phyloP scores from a whole-genome alignment of 306 rosid species.

The Sechiopsis laciniata region DNA sequence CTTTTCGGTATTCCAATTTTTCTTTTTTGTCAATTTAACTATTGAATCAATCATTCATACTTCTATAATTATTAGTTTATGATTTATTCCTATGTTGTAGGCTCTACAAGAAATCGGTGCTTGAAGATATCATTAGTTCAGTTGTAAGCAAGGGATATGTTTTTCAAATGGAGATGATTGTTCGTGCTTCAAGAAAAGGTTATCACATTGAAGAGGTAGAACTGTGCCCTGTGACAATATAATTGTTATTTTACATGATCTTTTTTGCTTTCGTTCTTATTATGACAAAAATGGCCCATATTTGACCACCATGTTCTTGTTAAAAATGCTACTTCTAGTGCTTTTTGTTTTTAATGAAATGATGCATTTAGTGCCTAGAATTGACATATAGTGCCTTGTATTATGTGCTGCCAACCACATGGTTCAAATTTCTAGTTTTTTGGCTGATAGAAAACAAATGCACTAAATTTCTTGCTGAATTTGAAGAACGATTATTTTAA shows the following conservation, averaged over 20 bases:
- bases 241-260: not conserved
- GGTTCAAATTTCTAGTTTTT: not conserved
- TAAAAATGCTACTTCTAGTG: not conserved
- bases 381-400: not conserved
- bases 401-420: not conserved
- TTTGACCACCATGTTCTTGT: not conserved
- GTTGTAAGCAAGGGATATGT: conserved; percentile 94
- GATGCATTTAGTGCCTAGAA: not conserved
- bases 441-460: not conserved
- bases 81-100: conserved; percentile 34
- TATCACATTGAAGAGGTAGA: conserved; percentile 86
- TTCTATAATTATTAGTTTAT: conserved; percentile 27
- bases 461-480: not conserved
- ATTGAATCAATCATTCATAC: conserved; percentile 21
- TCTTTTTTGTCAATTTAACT: conserved; percentile 20
- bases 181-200: conserved; percentile 87
- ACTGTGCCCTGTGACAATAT: conserved; percentile 3
- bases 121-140: conserved; percentile 85
- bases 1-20: conserved; percentile 53
- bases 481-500: not conserved
- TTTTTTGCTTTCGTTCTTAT: too few species aligned
- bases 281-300: not conserved
- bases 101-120: conserved; percentile 78
- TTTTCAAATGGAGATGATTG: conserved; percentile 99
- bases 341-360: too few species aligned